These are phyloP conservation scores for Oryza brachyantha DNA, from an alignment of 176 grass and related monocot species.

Conservation along the genomic window DNA sequence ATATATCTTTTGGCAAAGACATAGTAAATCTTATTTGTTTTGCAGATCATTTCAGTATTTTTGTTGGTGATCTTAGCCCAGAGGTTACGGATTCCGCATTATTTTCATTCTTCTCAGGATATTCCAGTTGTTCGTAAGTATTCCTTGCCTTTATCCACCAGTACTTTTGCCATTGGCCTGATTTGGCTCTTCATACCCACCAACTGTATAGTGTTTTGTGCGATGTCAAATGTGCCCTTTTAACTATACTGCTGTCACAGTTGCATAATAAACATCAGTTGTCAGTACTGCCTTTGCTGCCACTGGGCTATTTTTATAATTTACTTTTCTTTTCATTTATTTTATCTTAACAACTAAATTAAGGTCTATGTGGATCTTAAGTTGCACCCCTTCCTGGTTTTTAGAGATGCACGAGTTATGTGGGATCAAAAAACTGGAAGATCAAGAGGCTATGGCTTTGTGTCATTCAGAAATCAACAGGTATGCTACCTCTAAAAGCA, in stretches of 20 bases:
- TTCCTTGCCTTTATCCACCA: constrained; percentile 1
- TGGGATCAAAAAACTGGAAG: constrained; percentile 86
- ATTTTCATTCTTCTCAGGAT: constrained; percentile 75
- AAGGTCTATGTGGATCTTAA: neutral
- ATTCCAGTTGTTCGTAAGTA: constrained; percentile 76
- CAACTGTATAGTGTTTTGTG: neutral
- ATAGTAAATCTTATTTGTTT: constrained; percentile 15
- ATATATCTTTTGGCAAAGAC: neutral
- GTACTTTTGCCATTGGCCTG: neutral
- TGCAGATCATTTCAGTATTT: constrained; percentile 76
- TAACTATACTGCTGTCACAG: neutral
- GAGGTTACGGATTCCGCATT: constrained; percentile 83
- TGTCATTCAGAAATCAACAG: constrained; percentile 87
- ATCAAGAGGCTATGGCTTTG: constrained; percentile 89
- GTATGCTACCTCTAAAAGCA: constrained; percentile 25
- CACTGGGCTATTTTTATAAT: neutral
- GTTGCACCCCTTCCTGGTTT: constrained; percentile 1
- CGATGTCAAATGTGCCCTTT: neutral
- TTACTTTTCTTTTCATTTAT: neutral
- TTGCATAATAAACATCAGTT: neutral
- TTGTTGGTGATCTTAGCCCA: constrained; percentile 88
- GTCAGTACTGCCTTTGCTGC: neutral
- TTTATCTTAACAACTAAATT: neutral
- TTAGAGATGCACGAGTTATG: constrained; percentile 85
- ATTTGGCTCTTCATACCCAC: neutral